phyloP scores from a whole-genome alignment of 257 asterid species.

The Solanum pinnatisectum region DNA sequence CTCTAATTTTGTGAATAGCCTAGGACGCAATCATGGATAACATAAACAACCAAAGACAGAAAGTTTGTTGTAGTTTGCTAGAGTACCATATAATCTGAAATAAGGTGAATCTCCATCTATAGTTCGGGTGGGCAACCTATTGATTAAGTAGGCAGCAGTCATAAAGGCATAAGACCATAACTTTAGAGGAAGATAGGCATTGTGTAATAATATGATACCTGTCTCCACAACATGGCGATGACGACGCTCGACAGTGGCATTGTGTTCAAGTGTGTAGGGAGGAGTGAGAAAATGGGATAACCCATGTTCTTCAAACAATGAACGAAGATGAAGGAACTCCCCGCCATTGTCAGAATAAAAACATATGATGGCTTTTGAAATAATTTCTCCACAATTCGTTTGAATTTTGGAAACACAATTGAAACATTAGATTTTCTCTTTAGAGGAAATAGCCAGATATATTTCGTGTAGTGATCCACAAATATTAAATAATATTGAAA shows the following conservation, averaged over 20 bases:
- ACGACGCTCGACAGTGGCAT: background rate
- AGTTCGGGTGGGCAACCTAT: background rate
- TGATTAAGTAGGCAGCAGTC: background rate
- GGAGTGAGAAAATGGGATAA: background rate
- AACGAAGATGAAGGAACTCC: background rate
- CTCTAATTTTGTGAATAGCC: background rate
- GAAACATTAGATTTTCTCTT: background rate
- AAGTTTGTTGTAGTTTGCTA: background rate
- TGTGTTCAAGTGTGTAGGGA: background rate
- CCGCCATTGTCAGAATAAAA: background rate
- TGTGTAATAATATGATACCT: background rate
- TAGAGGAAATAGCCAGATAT: background rate
- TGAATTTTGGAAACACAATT: background rate
- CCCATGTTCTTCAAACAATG: background rate
- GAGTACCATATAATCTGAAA: background rate
- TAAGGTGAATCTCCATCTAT: background rate
- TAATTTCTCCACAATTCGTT: background rate
- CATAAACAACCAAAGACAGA: background rate
- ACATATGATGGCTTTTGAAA: background rate
- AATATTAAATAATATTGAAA: background rate
- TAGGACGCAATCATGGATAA: background rate
- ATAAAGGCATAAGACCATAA: background rate
- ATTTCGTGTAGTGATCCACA: background rate
- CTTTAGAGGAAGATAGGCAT: background rate
- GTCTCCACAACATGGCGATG: background rate